Base-by-base conservation (phyloP, 148 eudicot species). In the Chenopodium quinoa region DNA sequence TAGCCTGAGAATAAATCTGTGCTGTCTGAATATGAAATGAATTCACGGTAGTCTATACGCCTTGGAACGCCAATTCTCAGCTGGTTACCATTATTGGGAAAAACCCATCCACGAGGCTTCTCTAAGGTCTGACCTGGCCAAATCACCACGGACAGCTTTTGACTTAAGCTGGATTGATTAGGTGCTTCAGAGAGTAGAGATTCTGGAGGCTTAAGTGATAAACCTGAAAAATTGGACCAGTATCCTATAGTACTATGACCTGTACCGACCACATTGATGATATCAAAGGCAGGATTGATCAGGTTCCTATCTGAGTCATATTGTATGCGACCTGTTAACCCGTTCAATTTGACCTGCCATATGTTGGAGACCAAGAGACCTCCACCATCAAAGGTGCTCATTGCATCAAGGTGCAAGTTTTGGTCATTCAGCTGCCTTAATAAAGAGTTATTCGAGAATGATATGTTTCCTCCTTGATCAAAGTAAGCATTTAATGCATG, bases 61-160 rank as follows among this genome's bases (percentile, higher is more conserved):
- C 88, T 60, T n/a, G 98, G 98, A 34, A 94, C 90, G 56, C 95
- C 98, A 73, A 92, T 88, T 78, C 84, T 90, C 70, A 94, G 82
- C 50, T 3, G 83, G 75, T 76, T 88, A 23, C 92, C 95, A 34
- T 88, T 87, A 81, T 85, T 80, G 9, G 95, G 91, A 58, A 91
- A 91, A 83, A 89, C 92, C 97, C 98, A 92, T 37, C 97, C 98
- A 3, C 93, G 91, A 69, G 98, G 98, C 79, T 82, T 91, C 20
- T 75, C 79, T 25, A 85, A 37, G 13, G 88, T 90, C 73, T 80
- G 72, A 29, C 98, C 97, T 3, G 98, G 97, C 98, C 97, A 94
- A 20, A 94, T 73, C 23, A 89, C 93, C 23, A 37, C 31, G 44
- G 58, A 46, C 9, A 94, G 81, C 19, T 82, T 80, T 73, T 83